Conservation (phyloP, 116 monocot genomes). For the Iris pallida region DNA sequence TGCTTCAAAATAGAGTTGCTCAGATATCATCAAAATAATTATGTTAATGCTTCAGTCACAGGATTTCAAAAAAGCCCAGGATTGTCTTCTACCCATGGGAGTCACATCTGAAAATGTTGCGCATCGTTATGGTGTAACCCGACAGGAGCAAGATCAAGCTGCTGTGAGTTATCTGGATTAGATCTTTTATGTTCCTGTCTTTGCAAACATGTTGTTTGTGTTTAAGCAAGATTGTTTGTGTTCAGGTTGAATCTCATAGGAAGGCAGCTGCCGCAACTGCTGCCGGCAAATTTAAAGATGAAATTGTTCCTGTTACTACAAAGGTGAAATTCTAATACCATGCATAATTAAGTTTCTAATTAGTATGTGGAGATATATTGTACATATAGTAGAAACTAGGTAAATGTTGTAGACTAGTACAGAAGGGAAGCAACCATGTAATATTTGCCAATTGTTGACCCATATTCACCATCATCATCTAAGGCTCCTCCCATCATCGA, state of each 20-base stretch:
- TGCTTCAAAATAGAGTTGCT: neutral
- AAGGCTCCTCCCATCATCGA: too few relatives aligned
- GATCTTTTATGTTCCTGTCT: neutral
- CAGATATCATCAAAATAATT: neutral
- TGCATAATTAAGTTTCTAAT: neutral
- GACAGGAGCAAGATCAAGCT: slow-evolving; percentile 90
- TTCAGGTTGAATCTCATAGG: slow-evolving; percentile 78
- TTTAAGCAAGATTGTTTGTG: neutral
- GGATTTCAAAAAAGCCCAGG: slow-evolving; percentile 59
- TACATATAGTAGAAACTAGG: neutral
- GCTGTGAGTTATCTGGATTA: slow-evolving; percentile 48
- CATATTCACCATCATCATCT: too few relatives aligned
- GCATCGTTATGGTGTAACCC: slow-evolving; percentile 61
- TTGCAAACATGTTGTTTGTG: neutral
- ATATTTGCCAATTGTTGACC: too few relatives aligned
- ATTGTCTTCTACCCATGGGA: slow-evolving; percentile 92
- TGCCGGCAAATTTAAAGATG: slow-evolving; percentile 89
- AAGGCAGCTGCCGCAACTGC: slow-evolving; percentile 85
- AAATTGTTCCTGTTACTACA: slow-evolving; percentile 76
- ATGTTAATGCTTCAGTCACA: slow-evolving; percentile 33
- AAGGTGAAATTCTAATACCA: slow-evolving; percentile 37
- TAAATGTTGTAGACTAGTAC: neutral
- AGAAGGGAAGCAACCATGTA: too few relatives aligned
- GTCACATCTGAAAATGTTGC: slow-evolving; percentile 96
- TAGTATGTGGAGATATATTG: neutral